Evolutionary conservation across 2,329 filamentous ascomycete species (phyloP), one percentile per base, ranked within the genome.

Genomic region (Leptographium wingfieldii): DNA sequence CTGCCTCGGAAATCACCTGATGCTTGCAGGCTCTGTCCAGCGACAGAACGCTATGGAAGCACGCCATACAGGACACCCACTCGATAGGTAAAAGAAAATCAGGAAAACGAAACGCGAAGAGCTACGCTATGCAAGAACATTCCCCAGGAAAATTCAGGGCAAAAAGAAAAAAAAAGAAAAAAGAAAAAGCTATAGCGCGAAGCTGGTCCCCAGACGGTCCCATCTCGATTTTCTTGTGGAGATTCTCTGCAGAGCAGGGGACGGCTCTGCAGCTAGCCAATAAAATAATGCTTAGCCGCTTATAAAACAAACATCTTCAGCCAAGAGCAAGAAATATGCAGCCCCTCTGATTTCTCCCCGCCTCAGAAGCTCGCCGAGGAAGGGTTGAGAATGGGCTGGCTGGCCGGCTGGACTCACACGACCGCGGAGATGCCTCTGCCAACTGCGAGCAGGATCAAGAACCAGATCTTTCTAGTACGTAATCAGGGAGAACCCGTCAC

Each of bases 401-500:
- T 35, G 33, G 33, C 33, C 9, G 16, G 38, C 38, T 14, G 38
- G 14, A 40, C 12, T 2, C 10, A 9, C 9, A 16, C 38, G 38
- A 16, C 38, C 38, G 38, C 38, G 38, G 38, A 40, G 38, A 40
- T 40, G 38, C 14, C 14, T 40, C 12, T 3, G 38, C 38, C 38
- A 40, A 16, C 38, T 9, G 16, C 38, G 38, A 16, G 3, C 38
- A 38, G 35, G 12, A 14, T 10, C 35, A 10, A 10, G 12, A 22
- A 22, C 35, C 35, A 38, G 35, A 6, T 40, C 38, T 40, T 40
- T 40, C 38, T 68, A 68, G 67, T 69, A 69, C 68, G 68, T 69
- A 69, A 69, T 68, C 64, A 65, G 68, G 68, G 68, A 64, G 61
- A 22, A 55, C 35, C 33, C 48, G 25, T 52, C 38, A 33, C 25